These are phyloP conservation scores for Cenchrus fungigraminus DNA, from an alignment of 176 grass and related monocot species.

Conservation along the genomic window DNA sequence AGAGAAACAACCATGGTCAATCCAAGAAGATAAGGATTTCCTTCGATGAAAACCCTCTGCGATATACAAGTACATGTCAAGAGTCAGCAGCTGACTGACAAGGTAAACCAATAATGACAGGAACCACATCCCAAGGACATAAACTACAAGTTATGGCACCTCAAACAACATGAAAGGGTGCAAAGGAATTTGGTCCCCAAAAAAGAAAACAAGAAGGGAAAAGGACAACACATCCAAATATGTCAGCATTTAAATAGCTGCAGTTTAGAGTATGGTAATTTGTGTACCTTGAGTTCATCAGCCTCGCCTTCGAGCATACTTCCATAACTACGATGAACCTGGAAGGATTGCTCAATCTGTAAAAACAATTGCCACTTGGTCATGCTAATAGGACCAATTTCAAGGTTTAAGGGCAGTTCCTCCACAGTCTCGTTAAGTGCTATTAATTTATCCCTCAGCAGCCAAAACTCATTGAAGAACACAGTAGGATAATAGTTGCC, in stretches of 20 bases:
- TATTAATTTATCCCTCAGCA: slow-evolving; percentile 90
- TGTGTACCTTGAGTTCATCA: slow-evolving; percentile 92
- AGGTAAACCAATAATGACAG: slow-evolving; percentile 20
- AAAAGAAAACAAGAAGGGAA: neutral
- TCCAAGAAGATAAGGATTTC: slow-evolving; percentile 87
- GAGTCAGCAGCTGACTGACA: slow-evolving; percentile 17
- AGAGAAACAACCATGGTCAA: slow-evolving; percentile 89
- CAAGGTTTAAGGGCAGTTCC: slow-evolving; percentile 78
- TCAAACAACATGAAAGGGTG: slow-evolving; percentile 4
- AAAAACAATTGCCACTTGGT: slow-evolving; percentile 97
- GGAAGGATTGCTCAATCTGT: slow-evolving; percentile 99
- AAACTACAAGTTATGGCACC: slow-evolving; percentile 28
- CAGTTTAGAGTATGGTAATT: slow-evolving; percentile 9
- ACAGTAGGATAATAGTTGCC: slow-evolving; percentile 81
- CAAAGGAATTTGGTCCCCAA: neutral
- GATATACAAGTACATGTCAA: slow-evolving; percentile 34
- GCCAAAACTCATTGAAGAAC: slow-evolving; percentile 99
- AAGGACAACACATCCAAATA: neutral
- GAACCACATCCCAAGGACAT: slow-evolving; percentile 5
- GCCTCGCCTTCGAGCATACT: slow-evolving; percentile 99
- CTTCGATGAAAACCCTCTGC: slow-evolving; percentile 99
- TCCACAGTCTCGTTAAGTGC: slow-evolving; percentile 75
- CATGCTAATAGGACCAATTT: slow-evolving; percentile 93
- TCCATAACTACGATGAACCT: slow-evolving; percentile 92
- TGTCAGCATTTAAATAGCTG: neutral